Evolutionary conservation across 768 basidiomycete genomes (phyloP).

Genomic region (Termitomyces heimii): DNA sequence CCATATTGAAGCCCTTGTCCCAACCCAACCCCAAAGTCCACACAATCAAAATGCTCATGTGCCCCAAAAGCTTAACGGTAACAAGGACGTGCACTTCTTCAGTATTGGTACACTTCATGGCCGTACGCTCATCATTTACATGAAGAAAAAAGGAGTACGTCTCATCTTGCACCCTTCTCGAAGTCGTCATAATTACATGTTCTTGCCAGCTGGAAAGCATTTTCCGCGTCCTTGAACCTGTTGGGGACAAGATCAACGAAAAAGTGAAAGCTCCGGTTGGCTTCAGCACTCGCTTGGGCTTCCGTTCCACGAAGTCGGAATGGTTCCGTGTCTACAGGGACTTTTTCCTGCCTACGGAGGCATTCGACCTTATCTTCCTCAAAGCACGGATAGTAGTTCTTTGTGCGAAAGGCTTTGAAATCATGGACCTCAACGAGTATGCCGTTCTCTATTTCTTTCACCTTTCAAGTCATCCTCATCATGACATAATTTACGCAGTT

Average conservation of each 20-base stretch:
- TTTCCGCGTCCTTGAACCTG: slow-evolving; percentile 96
- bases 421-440: slow-evolving; percentile 93
- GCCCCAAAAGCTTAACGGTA: slow-evolving; percentile 87
- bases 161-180: not conserved
- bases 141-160: slow-evolving; percentile 85
- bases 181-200: not conserved
- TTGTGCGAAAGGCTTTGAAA: slow-evolving; percentile 93
- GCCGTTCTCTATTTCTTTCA: slow-evolving; percentile 19
- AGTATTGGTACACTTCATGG: slow-evolving; percentile 84
- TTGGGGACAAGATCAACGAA: slow-evolving; percentile 85
- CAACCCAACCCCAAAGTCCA: slow-evolving; percentile 66
- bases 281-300: slow-evolving; percentile 66
- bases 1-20: slow-evolving; percentile 94
- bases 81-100: slow-evolving; percentile 94
- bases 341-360: slow-evolving; percentile 90
- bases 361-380: slow-evolving; percentile 86
- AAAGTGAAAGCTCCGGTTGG: slow-evolving; percentile 64
- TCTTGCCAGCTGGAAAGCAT: slow-evolving; percentile 70
- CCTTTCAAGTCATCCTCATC: not conserved
- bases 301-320: slow-evolving; percentile 77
- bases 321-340: slow-evolving; percentile 96
- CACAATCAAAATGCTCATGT: slow-evolving; percentile 55
- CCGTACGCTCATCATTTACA: slow-evolving; percentile 88
- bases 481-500: slow-evolving; percentile 34
- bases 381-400: slow-evolving; percentile 92